Percentiles rank a stretch among this genome's conserved stretches.
phyloP scores from a whole-genome alignment of 2,329 filamentous ascomycete species.

The Colletotrichum endophyticum region DNA sequence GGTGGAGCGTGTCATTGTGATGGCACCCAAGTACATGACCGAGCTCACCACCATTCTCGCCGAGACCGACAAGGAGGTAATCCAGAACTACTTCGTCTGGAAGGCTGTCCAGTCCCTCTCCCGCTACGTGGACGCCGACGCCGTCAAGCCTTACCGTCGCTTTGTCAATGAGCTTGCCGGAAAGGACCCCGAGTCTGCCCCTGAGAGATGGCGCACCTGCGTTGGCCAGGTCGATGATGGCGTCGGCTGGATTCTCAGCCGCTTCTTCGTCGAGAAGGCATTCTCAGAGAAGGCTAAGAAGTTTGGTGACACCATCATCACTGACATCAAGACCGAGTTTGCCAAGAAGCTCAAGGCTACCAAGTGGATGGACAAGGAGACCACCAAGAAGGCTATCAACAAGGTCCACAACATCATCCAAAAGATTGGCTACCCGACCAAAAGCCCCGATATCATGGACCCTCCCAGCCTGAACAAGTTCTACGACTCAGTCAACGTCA shows the following conservation, averaged over 20 bases:
- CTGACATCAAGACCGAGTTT: slow-evolving; percentile 72
- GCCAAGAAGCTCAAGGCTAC: slow-evolving; percentile 61
- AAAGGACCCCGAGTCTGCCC: slow-evolving; percentile 64
- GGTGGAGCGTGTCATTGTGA: slow-evolving; percentile 60
- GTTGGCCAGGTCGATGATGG: slow-evolving; percentile 61
- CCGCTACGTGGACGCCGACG: slow-evolving; percentile 60
- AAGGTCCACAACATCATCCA: slow-evolving; percentile 72
- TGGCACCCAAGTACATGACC: slow-evolving; percentile 64
- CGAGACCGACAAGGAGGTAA: slow-evolving; percentile 55
- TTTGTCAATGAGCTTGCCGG: slow-evolving; percentile 67
- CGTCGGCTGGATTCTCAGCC: slow-evolving; percentile 71
- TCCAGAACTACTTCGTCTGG: slow-evolving; percentile 70
- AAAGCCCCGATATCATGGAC: slow-evolving; percentile 66
- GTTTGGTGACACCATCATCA: slow-evolving; percentile 72
- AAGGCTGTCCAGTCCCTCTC: slow-evolving; percentile 62
- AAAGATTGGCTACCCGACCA: slow-evolving; percentile 72
- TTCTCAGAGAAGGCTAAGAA: slow-evolving; percentile 71
- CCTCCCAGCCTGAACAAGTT: slow-evolving; percentile 59
- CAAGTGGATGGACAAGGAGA: slow-evolving; percentile 69
- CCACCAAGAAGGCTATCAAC: slow-evolving; percentile 62
- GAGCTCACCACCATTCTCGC: slow-evolving; percentile 61
- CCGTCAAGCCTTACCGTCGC: slow-evolving; percentile 61
- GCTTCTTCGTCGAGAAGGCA: slow-evolving; percentile 72
- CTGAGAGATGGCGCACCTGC: slow-evolving; percentile 72
- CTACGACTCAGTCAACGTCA: slow-evolving; percentile 59